A percentile compares a stretch with the other conserved stretches of the same genome.
Conservation (phyloP, 1,139 yeast species). For the Pichia sp. region DNA sequence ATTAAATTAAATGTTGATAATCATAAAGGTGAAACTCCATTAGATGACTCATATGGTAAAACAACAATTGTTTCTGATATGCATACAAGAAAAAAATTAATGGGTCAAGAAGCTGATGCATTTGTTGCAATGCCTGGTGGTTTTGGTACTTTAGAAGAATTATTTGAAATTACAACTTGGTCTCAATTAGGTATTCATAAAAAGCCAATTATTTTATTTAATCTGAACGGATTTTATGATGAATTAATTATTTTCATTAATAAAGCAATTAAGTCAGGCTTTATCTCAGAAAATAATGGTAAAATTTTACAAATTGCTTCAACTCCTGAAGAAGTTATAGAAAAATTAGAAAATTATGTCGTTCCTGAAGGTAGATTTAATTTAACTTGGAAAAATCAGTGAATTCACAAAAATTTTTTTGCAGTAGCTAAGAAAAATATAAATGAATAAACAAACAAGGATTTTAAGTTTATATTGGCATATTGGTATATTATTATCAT, state of each 20-base stretch:
- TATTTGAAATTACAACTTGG: conserved; percentile 89
- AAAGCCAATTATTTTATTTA: conserved; percentile 73
- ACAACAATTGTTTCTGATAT: conserved; percentile 80
- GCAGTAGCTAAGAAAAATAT: background rate
- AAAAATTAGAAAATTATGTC: conserved; percentile 51
- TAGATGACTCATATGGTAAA: conserved; percentile 58
- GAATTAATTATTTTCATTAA: conserved; percentile 54
- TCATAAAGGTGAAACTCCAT: conserved; percentile 59
- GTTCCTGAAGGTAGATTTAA: conserved; percentile 74
- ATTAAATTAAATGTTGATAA: conserved; percentile 41
- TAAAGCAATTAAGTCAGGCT: conserved; percentile 54
- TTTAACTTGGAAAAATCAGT: conserved; percentile 56
- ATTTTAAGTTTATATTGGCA: too few species aligned
- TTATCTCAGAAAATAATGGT: conserved; percentile 62
- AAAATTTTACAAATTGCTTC: conserved; percentile 63
- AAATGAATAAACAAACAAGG: too few species aligned
- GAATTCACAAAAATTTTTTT: background rate
- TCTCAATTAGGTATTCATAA: conserved; percentile 79
- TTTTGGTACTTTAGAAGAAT: conserved; percentile 83
- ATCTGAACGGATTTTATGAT: conserved; percentile 76
- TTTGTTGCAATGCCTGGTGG: conserved; percentile 92
- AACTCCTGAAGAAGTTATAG: conserved; percentile 60
- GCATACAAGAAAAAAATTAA: conserved; percentile 83
- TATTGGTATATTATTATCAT: too few species aligned
- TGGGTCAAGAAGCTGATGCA: conserved; percentile 85